Evolutionary conservation across 2,329 filamentous ascomycete genomes (phyloP).

Genomic region (Pleoardoris graminearum): DNA sequence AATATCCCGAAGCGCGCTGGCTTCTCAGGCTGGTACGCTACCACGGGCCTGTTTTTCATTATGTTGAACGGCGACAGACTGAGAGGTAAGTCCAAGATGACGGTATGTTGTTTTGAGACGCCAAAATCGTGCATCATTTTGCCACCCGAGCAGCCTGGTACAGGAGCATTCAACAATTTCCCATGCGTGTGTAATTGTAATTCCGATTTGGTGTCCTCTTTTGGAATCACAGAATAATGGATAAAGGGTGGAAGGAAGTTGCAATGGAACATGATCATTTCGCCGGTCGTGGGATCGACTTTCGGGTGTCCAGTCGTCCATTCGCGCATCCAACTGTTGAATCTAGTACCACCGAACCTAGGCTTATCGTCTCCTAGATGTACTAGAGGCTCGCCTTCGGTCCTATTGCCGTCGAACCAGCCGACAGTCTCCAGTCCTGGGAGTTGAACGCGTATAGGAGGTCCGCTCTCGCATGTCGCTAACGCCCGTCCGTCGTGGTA

Average conservation of each 20-base stretch:
- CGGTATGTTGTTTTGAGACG: conserved; percentile 63
- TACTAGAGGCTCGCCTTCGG: conserved; percentile 54
- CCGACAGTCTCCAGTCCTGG: conserved; percentile 69
- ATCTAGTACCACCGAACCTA: conserved; percentile 58
- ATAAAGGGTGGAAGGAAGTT: conserved; percentile 68
- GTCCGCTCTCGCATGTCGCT: conserved; percentile 72
- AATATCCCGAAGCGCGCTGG: conserved; percentile 69
- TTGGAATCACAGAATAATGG: conserved; percentile 64
- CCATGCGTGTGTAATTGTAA: background rate
- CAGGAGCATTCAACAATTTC: conserved; percentile 55
- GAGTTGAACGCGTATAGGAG: conserved; percentile 66
- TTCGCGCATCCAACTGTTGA: conserved; percentile 66
- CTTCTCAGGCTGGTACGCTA: conserved; percentile 62
- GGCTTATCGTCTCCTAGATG: conserved; percentile 19
- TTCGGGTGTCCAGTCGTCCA: conserved; percentile 73
- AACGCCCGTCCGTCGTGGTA: conserved; percentile 71
- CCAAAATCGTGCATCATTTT: conserved; percentile 81
- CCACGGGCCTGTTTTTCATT: conserved; percentile 58
- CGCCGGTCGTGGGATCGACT: conserved; percentile 65
- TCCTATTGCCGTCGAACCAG: conserved; percentile 66
- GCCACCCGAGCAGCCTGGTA: conserved; percentile 64
- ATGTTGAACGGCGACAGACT: conserved; percentile 67
- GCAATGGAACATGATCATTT: conserved; percentile 69
- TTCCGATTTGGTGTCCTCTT: conserved; percentile 13
- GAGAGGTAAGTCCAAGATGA: conserved; percentile 71